Evolutionary conservation across 129 eudicot species (phyloP).

Genomic region (Cynara cardunculus): DNA sequence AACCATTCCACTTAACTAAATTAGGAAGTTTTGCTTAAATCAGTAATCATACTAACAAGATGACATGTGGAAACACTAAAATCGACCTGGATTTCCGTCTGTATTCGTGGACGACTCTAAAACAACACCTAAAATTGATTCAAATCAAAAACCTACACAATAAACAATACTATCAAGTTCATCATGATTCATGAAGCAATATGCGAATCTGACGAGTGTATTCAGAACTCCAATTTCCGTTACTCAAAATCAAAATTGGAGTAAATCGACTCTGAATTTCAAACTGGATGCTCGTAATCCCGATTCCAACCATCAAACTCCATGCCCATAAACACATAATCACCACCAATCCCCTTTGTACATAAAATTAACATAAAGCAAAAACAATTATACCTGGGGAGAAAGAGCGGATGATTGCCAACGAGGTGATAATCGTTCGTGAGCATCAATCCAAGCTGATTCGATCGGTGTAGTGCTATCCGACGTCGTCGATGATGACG

Average conservation of each 20-base stretch:
- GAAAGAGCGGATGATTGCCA: constrained; percentile 55
- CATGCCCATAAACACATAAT: neutral
- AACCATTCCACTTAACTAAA: neutral
- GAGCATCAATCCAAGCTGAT: constrained; percentile 40
- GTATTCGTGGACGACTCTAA: neutral
- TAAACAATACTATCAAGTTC: neutral
- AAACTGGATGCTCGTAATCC: neutral
- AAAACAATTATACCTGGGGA: constrained; percentile 33
- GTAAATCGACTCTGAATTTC: neutral
- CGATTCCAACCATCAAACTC: neutral
- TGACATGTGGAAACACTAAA: neutral
- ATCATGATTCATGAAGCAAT: neutral
- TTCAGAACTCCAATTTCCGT: neutral
- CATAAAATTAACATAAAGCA: neutral
- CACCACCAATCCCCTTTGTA: neutral
- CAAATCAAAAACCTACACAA: neutral
- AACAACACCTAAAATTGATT: neutral
- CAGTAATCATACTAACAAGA: neutral
- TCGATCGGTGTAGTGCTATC: constrained; percentile 26
- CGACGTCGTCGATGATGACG: constrained; percentile 16
- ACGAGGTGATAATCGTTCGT: constrained; percentile 43
- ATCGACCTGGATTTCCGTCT: neutral
- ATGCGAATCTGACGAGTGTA: neutral
- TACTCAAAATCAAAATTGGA: neutral
- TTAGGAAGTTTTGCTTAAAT: neutral